Base-by-base conservation (phyloP, 176 grass and related monocot species). In the barley (Hordeum vulgare) region DNA sequence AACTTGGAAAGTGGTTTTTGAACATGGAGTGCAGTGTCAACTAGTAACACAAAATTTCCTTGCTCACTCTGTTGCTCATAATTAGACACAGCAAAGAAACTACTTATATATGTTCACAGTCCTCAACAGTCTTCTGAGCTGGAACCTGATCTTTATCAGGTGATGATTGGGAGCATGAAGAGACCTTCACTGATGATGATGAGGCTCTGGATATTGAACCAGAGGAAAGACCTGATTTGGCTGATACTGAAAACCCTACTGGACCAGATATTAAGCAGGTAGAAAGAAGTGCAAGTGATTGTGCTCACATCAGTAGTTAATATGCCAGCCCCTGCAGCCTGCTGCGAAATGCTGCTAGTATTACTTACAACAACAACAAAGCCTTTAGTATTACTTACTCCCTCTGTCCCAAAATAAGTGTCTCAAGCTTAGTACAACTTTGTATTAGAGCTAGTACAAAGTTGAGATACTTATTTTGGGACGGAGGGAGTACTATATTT, bases 101-200 rank as follows among this genome's bases (percentile, higher is more conserved):
- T 77, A 51, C 13, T 53, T 72, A 47, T 65, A 47, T 10, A 72
- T 28, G 13, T 57, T 64, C n/a, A 77, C n/a, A 4, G 51, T 60
- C 61, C 58, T 84, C 23, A 56, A 44, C 80, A 75, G 66, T 77
- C n/a, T 65, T 85, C 54, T 73, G 71, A 40, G 63, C 59, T 86
- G 33, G 11, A 83, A 79, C 42, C 81, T 83, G 18, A 53, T 42
- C 25, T 82, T 65, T 77, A 68, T 84, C 66, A 98, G 90, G 96
- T 91, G 96, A 98, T 42, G 79, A 98, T 75, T 98, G 96, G 96
- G 96, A 98, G 62, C 96, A 98, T 64, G 87, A 90, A 85, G 96
- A 98, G 79, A 90, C 66, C 78, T 98, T 98, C 78, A 98, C 93
- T 51, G 93, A 98, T 77, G 96, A 98, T 70, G 95, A 95, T 51